A percentile compares a stretch with the other conserved stretches of the same genome.
Evolutionary conservation across 2,329 filamentous ascomycete genomes (phyloP).

Genomic region (Stagonosporopsis chrysanthemi): DNA sequence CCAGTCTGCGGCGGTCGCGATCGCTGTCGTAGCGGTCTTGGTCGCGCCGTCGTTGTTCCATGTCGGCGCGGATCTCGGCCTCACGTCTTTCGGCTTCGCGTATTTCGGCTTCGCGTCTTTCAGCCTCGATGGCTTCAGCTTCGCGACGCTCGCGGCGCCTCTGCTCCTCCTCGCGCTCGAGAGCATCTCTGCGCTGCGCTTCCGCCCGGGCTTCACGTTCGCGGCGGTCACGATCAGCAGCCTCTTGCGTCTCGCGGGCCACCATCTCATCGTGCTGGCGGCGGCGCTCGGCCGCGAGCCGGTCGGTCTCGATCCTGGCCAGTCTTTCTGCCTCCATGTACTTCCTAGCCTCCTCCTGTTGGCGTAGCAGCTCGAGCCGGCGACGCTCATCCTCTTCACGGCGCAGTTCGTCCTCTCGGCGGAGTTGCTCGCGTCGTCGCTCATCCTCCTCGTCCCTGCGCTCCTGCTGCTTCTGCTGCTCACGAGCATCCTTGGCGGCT

Average conservation of each 20-base stretch:
- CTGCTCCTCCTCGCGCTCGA: conserved; percentile 38
- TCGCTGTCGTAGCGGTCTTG: conserved; percentile 37
- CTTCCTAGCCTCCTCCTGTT: conserved; percentile 4
- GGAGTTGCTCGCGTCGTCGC: conserved; percentile 32
- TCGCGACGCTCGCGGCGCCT: conserved; percentile 38
- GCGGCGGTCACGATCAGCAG: conserved; percentile 39
- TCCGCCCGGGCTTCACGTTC: conserved; percentile 40
- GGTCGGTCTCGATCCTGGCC: conserved; percentile 22
- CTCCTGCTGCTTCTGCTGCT: conserved; percentile 38
- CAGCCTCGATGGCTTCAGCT: conserved; percentile 32
- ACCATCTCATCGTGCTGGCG: conserved; percentile 36
- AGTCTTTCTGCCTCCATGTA: neutral
- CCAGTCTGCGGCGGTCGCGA: conserved; percentile 32
- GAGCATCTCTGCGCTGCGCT: conserved; percentile 40
- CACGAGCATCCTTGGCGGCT: conserved; percentile 56
- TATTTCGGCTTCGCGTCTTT: conserved; percentile 37
- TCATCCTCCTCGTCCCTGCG: conserved; percentile 40
- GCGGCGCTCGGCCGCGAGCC: conserved; percentile 33
- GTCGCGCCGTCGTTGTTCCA: conserved; percentile 37
- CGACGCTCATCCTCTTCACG: conserved; percentile 27
- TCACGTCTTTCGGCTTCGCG: conserved; percentile 37
- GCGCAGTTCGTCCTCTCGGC: conserved; percentile 29
- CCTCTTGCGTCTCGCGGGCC: conserved; percentile 39
- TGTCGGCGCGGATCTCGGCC: conserved; percentile 37
- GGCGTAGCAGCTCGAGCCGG: conserved; percentile 8